phyloP scores from a whole-genome alignment of 768 basidiomycete species.

The Phanerochaete sordida region DNA sequence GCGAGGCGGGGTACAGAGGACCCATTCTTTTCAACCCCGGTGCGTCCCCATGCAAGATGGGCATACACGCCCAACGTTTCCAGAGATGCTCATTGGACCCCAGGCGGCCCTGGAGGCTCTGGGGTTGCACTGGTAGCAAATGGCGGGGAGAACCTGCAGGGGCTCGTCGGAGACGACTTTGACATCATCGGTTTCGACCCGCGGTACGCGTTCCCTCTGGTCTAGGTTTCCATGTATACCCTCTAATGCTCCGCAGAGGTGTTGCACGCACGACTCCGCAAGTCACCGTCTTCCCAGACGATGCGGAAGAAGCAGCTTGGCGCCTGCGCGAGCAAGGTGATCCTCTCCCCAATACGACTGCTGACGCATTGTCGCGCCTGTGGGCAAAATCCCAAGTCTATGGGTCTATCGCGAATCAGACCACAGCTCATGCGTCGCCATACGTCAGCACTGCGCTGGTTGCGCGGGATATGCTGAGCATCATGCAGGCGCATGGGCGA shows the following conservation, averaged over 20 bases:
- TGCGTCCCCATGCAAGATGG: not conserved
- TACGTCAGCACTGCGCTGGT: conserved; percentile 26
- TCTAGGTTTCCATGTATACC: too few relatives aligned
- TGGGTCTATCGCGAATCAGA: conserved; percentile 1
- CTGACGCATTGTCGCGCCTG: not conserved
- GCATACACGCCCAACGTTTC: not conserved
- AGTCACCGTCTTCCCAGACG: not conserved
- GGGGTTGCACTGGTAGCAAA: conserved; percentile 17
- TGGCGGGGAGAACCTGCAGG: conserved; percentile 6
- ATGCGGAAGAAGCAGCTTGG: conserved; percentile 4
- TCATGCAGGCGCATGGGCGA: conserved; percentile 23
- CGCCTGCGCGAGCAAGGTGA: not conserved
- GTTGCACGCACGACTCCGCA: conserved; percentile 1
- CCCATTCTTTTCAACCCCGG: conserved; percentile 32
- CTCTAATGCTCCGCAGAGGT: not conserved
- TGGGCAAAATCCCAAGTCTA: not conserved
- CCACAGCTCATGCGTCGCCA: not conserved
- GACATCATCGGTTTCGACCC: conserved; percentile 30
- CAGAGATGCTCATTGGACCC: not conserved
- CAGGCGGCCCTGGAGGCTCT: conserved; percentile 24
- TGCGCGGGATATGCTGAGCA: conserved; percentile 30
- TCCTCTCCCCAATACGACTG: not conserved
- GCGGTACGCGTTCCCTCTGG: conserved; percentile 7
- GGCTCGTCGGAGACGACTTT: conserved; percentile 24
- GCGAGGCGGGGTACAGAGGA: conserved; percentile 20